Evolutionary conservation across 371 early-diverging fungal species (phyloP).

Genomic region (Neoconidiobolus thromboides): DNA sequence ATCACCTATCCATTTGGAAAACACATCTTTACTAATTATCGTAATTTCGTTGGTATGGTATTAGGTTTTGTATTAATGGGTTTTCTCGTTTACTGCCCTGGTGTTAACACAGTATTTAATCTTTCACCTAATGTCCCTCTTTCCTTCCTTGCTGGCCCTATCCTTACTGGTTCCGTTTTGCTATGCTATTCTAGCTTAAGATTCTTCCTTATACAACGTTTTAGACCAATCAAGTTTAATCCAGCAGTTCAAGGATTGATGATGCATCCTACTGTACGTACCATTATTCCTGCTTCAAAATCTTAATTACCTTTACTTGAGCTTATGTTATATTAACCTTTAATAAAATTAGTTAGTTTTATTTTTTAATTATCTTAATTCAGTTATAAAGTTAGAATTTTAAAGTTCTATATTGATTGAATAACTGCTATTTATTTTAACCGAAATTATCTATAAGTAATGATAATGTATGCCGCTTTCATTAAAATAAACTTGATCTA

Average conservation of each 20-base stretch:
- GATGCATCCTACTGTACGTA: constrained; percentile 33
- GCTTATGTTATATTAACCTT: too few relatives aligned
- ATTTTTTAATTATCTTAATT: too few relatives aligned
- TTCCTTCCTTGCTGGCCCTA: constrained; percentile 55
- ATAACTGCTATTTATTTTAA: too few relatives aligned
- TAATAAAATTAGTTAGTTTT: too few relatives aligned
- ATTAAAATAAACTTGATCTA: too few relatives aligned
- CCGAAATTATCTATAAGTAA: too few relatives aligned
- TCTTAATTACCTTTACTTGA: too few relatives aligned
- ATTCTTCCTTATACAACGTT: constrained; percentile 27
- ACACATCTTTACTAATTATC: constrained; percentile 60
- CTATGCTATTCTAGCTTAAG: constrained; percentile 50
- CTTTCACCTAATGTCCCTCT: constrained; percentile 35
- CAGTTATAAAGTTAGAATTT: too few relatives aligned
- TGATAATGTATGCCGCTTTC: too few relatives aligned
- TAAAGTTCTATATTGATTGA: too few relatives aligned
- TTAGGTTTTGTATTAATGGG: constrained; percentile 35
- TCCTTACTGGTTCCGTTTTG: constrained; percentile 54
- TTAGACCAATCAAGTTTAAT: constrained; percentile 35
- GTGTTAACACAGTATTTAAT: constrained; percentile 48
- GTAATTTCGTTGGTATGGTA: constrained; percentile 39
- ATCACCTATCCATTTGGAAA: constrained; percentile 53
- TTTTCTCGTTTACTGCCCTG: constrained; percentile 63
- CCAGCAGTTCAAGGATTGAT: constrained; percentile 60
- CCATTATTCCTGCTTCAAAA: not conserved